Evolutionary conservation across 2,329 filamentous ascomycete genomes (phyloP), one percentile per base, ranked within the genome.

Genomic region (Talaromyces marneffei): DNA sequence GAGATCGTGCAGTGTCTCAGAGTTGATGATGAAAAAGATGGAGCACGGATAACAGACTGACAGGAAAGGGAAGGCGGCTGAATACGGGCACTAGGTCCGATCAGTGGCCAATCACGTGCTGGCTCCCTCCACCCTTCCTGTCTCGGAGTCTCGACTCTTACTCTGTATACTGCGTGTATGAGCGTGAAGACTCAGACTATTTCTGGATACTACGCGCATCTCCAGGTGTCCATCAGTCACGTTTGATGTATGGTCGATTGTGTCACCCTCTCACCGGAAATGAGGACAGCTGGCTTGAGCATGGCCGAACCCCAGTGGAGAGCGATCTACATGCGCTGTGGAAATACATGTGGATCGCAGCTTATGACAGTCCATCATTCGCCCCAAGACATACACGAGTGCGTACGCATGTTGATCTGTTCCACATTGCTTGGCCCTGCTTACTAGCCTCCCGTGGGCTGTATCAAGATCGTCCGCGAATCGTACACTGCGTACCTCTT

Each of bases 61-160:
- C 16, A 27, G 8, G 35, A 54, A 37, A n/a, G 31, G 18, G 31
- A 55, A 55, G 50, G 31, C 40, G 52, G 52, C 35, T 29, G 35
- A 55, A 40, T 1, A 20, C 52, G 52, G 52, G 20, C 33, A 3
- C 20, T 25, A 55, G 3, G 20, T 55, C 52, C 52, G 52, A 18
- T n/a, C 20, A 35, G 52, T 55, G 52, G 52, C 52, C 52, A 55
- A 55, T 55, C 52, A 55, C 52, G 52, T 55, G 52, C 20, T 16
- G 23, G 12, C 23, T 14, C 46, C 18, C 46, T 33, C 48, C 48
- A 52, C 48, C 35, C 48, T 20, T 10, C 9, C 27, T 27, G 29
- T 48, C 20, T 25, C 14, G 8, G 14, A 48, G 23, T 48, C 44
- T 12, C 23, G 42, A 27, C 42, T 46, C 23, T n/a, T n/a, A n/a